Conservation (phyloP, 176 grass and related monocot species). For the Luzula sylvatica region DNA sequence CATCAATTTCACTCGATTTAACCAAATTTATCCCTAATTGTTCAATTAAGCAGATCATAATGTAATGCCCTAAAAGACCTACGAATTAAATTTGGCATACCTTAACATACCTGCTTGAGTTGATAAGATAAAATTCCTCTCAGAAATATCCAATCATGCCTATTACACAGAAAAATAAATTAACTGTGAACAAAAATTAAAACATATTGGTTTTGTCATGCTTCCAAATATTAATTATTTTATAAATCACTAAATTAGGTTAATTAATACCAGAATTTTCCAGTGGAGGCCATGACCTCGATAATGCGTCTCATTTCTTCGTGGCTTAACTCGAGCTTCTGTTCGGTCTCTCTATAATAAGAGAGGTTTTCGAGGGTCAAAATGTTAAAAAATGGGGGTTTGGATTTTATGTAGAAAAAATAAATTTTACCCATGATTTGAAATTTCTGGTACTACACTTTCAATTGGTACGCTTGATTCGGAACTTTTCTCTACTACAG, state of each 20-base stretch:
- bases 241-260: too few relatives aligned
- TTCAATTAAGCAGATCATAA: too few relatives aligned
- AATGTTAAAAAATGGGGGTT: conserved; percentile 2
- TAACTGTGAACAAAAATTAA: too few relatives aligned
- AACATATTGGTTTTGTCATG: too few relatives aligned
- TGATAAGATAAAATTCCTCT: conserved; percentile 62
- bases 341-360: conserved; percentile 33
- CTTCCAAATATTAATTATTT: too few relatives aligned
- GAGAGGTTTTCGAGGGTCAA: conserved; percentile 19
- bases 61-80: conserved; percentile 20
- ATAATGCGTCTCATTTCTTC: conserved; percentile 82
- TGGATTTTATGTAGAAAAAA: too few relatives aligned
- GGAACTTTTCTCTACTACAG: conserved; percentile 8
- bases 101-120: conserved; percentile 89
- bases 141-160: conserved; percentile 88
- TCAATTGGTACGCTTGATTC: conserved; percentile 13
- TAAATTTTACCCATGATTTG: conserved; percentile 33
- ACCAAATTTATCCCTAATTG: too few relatives aligned
- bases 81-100: conserved; percentile 29
- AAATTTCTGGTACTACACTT: conserved; percentile 22
- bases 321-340: conserved; percentile 32
- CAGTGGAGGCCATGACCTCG: conserved; percentile 61
- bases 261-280: conserved; percentile 81
- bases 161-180: conserved; percentile 28
- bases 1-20: too few relatives aligned